Evolutionary conservation across 2,329 filamentous ascomycete species (phyloP).

Genomic region (Fusarium haematococcum): DNA sequence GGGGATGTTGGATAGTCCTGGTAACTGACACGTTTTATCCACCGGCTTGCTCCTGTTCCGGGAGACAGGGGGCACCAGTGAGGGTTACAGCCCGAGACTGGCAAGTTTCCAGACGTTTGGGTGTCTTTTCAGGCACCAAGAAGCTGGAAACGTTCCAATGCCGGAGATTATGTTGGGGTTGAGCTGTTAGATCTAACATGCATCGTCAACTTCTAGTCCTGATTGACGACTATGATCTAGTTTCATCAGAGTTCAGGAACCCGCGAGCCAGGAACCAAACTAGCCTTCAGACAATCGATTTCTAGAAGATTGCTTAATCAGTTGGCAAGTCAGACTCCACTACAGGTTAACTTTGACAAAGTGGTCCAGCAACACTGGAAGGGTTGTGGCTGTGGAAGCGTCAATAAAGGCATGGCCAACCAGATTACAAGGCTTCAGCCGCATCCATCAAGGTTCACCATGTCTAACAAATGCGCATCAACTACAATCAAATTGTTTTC

Average conservation of each 20-base stretch:
- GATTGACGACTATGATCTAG: neutral
- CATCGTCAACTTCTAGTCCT: neutral
- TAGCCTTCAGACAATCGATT: neutral
- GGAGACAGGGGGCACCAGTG: conserved; percentile 37
- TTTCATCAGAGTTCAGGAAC: neutral
- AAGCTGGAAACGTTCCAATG: conserved; percentile 18
- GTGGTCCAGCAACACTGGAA: neutral
- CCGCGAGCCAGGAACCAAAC: neutral
- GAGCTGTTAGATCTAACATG: neutral
- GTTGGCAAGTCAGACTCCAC: neutral
- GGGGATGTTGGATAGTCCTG: conserved; percentile 18
- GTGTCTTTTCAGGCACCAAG: conserved; percentile 15
- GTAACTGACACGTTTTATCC: conserved; percentile 32
- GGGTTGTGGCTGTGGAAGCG: neutral
- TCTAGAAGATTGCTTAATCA: neutral
- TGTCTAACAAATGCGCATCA: neutral
- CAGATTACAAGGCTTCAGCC: neutral
- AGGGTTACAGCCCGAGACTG: conserved; percentile 29
- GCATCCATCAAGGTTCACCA: conserved; percentile 5
- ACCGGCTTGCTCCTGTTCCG: conserved; percentile 36
- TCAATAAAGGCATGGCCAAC: neutral
- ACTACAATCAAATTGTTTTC: conserved; percentile 9
- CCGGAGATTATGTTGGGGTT: conserved; percentile 3
- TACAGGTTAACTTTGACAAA: neutral
- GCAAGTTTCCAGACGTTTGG: conserved; percentile 31